Percentiles rank a stretch among this genome's conserved stretches.
Evolutionary conservation across 2,329 filamentous ascomycete species (phyloP).

Genomic region (Beauveria rudraprayagi): DNA sequence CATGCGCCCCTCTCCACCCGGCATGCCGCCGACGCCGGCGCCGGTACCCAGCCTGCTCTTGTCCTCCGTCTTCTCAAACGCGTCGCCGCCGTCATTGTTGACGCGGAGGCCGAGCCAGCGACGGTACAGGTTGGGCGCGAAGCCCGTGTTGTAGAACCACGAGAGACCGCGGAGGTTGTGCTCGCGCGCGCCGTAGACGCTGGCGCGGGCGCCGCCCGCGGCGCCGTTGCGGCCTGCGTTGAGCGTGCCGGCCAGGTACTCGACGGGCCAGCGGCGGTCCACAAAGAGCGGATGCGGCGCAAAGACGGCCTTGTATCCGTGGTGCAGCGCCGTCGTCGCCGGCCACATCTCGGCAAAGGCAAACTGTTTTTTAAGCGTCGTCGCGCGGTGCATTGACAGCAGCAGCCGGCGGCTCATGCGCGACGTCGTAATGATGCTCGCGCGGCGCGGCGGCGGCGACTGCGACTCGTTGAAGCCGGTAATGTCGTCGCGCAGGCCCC

Average conservation of each 20-base stretch:
- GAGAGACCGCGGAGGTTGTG: constrained; percentile 81
- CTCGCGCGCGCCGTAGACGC: constrained; percentile 75
- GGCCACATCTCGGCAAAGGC: constrained; percentile 98
- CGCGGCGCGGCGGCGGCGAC: constrained; percentile 61
- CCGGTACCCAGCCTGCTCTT: constrained; percentile 43
- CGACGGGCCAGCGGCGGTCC: constrained; percentile 76
- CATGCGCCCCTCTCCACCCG: constrained; percentile 73
- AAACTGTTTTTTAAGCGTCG: constrained; percentile 72
- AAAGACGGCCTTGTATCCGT: constrained; percentile 87
- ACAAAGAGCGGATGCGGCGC: constrained; percentile 84
- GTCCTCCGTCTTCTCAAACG: constrained; percentile 58
- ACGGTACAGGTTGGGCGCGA: constrained; percentile 72
- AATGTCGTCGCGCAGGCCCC: constrained; percentile 74
- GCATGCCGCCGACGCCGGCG: constrained; percentile 42
- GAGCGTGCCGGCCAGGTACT: constrained; percentile 69
- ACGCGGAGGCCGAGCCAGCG: constrained; percentile 80
- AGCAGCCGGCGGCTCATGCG: constrained; percentile 76
- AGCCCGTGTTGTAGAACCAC: constrained; percentile 87
- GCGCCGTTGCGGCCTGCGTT: constrained; percentile 72
- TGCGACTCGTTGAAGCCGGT: constrained; percentile 66
- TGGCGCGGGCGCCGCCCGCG: constrained; percentile 62
- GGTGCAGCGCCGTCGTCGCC: constrained; percentile 75
- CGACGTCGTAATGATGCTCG: constrained; percentile 81
- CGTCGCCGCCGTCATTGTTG: constrained; percentile 69
- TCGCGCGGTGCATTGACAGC: constrained; percentile 84